Evolutionary conservation across 169 alveolate species (phyloP), one percentile per base, ranked within the genome.

Genomic region (Condylostoma magnum): DNA sequence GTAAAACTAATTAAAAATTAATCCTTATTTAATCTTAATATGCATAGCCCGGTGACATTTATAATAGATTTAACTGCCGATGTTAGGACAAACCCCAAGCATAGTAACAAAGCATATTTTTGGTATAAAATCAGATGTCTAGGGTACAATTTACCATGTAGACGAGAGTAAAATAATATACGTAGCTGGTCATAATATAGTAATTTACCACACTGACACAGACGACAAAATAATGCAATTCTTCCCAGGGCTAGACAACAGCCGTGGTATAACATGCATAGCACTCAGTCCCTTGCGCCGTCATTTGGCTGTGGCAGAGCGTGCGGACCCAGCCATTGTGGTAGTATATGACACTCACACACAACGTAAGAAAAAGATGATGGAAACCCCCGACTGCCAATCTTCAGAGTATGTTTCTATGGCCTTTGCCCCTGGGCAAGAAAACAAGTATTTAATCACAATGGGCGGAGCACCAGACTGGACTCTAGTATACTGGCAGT

Each of bases 381-480:
- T 90, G 34, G 56, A 84, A 2, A 79, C 85, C 6, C 71, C 79
- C 6, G 90, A 89, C 48, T 79, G 84, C 56, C 63, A 3, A 50
- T 67, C 84, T 33, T 56, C 63, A 51, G 90, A 73, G 47, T 90
- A 75, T 73, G 84, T 85, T 12, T 79, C 90, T 5, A 77, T 86
- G 6, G 92, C 93, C 18, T 90, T 90, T 80, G 84, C 94, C 3
- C 82, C 80, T 8, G 66, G 79, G 28, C 65, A 77, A 27, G 94
- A 90, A 72, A 82, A 79, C 70, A 71, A 82, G 25, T 47, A 77
- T 37, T 79, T 90, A 34, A 75, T 86, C 50, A 76, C 95, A 0
- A 77, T 86, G 63, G 88, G 91, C 2, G 94, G 94, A 6, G 88
- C 90, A 0, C 94, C 90, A 5, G 94, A 87, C 65, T 89, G 91